These are phyloP conservation scores for Pseudogymnoascus sp. DNA, from an alignment of 2,329 filamentous ascomycete species.

Conservation along the genomic window DNA sequence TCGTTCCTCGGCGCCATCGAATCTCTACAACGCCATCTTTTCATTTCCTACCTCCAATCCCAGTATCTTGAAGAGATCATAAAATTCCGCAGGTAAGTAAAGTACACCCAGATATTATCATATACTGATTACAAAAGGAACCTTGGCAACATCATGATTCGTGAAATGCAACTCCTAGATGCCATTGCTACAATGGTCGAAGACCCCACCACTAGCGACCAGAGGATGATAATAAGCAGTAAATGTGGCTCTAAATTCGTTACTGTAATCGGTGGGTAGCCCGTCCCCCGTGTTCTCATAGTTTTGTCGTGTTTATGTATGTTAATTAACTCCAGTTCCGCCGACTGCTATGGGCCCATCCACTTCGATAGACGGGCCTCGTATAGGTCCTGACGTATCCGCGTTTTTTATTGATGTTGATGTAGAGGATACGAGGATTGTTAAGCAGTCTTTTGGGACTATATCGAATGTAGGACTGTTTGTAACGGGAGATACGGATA, in stretches of 20 bases:
- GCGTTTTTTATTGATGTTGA: slow-evolving; percentile 6
- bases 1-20: background rate
- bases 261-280: slow-evolving; percentile 3
- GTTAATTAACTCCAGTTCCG: background rate
- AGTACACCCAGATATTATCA: background rate
- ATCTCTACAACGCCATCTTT: background rate
- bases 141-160: slow-evolving; percentile 12
- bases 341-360: background rate
- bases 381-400: background rate
- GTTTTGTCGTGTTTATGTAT: background rate
- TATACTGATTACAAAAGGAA: background rate
- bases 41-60: background rate
- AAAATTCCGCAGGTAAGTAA: background rate
- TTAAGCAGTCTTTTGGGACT: slow-evolving; percentile 8
- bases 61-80: background rate
- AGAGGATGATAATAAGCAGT: slow-evolving; percentile 11
- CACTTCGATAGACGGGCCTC: background rate
- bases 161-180: slow-evolving; percentile 12
- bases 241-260: slow-evolving; percentile 12
- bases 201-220: slow-evolving; percentile 5
- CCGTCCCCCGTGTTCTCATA: background rate
- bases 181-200: slow-evolving; percentile 7
- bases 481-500: background rate
- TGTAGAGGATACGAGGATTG: background rate
- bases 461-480: background rate